These are phyloP conservation scores for Pseudisothecium myosuroides DNA, from an alignment of 225 moss, liverwort and hornwort species.

Conservation along the genomic window DNA sequence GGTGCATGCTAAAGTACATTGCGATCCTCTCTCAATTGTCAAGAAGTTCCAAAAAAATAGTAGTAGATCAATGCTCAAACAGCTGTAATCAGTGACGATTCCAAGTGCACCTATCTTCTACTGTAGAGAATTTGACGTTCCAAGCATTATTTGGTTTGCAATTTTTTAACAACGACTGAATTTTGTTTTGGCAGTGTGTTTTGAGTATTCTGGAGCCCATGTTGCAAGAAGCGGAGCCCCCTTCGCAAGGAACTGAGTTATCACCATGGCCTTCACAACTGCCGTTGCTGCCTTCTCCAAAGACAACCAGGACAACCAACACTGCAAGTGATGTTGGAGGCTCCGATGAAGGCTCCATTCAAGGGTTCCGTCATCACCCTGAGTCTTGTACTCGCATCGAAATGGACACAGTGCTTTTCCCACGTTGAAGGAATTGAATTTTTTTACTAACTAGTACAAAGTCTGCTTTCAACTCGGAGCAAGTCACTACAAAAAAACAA, in stretches of 20 bases:
- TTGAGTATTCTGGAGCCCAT: slow-evolving; percentile 16
- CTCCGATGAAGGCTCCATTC: background rate
- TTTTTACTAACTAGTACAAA: background rate
- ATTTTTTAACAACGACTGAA: background rate
- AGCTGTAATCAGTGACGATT: background rate
- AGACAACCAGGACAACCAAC: background rate
- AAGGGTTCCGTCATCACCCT: background rate
- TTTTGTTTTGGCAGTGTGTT: background rate
- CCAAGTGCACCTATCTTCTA: background rate
- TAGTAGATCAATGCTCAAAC: background rate
- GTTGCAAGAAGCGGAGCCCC: slow-evolving; percentile 2
- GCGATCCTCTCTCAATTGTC: background rate
- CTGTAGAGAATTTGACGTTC: no score
- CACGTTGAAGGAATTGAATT: background rate
- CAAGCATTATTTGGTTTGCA: background rate
- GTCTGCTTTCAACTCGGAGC: background rate
- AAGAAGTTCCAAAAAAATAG: no score
- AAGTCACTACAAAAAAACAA: no score
- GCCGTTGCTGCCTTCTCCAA: background rate
- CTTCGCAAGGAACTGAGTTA: background rate
- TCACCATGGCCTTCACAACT: background rate
- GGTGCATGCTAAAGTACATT: no score
- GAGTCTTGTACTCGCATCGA: background rate
- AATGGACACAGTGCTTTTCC: background rate
- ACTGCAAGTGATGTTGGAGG: background rate